Evolutionary conservation across 495 filamentous ascomycete species (phyloP).

Genomic region (Neurospora sp.): DNA sequence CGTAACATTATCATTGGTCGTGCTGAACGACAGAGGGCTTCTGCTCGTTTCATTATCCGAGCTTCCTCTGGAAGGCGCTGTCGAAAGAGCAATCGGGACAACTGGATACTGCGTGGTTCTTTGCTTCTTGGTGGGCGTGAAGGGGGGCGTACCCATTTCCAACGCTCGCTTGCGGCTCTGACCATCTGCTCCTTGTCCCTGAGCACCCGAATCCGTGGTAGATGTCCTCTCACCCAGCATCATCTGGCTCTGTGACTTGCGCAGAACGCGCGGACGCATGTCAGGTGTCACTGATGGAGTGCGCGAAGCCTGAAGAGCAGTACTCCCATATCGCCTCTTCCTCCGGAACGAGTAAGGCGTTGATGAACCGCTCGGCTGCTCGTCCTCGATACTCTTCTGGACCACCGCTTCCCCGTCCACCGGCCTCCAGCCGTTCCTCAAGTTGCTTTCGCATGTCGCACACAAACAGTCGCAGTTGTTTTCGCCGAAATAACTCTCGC

Average conservation of each 20-base stretch:
- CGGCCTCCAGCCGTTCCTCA: conserved; percentile 71
- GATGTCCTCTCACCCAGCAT: conserved; percentile 20
- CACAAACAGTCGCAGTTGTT: conserved; percentile 96
- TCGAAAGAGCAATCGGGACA: conserved; percentile 12
- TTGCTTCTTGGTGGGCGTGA: conserved; percentile 34
- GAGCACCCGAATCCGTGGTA: conserved; percentile 5
- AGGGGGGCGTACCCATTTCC: conserved; percentile 30
- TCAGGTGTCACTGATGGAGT: conserved; percentile 39
- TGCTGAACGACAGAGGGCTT: conserved; percentile 17
- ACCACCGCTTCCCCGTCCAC: conserved; percentile 24
- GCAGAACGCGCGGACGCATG: conserved; percentile 34
- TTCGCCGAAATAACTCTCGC: conserved; percentile 90
- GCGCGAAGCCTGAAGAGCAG: conserved; percentile 24
- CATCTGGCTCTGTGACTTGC: conserved; percentile 23
- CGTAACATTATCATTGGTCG: conserved; percentile 21
- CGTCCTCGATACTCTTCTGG: conserved; percentile 38
- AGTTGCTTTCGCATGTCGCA: conserved; percentile 66
- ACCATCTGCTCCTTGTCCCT: neutral
- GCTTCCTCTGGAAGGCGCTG: conserved; percentile 16
- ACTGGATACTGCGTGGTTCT: conserved; percentile 28
- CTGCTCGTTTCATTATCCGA: conserved; percentile 8
- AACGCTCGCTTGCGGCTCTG: neutral
- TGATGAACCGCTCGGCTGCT: neutral
- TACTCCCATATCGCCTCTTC: conserved; percentile 32
- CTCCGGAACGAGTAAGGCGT: conserved; percentile 32